phyloP scores from a whole-genome alignment of 768 basidiomycete genomes.

The Kwoniella dendrophila region DNA sequence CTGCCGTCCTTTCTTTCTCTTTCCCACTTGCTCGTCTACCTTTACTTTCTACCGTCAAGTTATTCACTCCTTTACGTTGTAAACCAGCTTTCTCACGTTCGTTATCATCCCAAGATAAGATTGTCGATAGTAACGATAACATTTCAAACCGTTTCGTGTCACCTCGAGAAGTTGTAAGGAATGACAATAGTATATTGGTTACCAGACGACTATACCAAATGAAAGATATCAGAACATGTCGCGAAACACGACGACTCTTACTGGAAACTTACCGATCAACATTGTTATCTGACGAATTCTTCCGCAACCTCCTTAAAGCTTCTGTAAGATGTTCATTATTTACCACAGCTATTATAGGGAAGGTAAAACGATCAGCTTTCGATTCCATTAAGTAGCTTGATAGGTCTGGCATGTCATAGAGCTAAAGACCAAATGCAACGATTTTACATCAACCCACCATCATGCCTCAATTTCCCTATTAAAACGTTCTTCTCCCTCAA shows the following conservation, averaged over 20 bases:
- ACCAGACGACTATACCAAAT: constrained; percentile 68
- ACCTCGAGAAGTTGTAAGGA: constrained; percentile 83
- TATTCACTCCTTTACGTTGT: constrained; percentile 60
- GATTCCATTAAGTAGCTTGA: not conserved
- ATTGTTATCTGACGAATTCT: constrained; percentile 78
- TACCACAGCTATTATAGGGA: constrained; percentile 71
- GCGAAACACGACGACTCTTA: not conserved
- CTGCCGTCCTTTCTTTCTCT: constrained; percentile 62
- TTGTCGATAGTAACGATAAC: constrained; percentile 80
- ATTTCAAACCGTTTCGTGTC: constrained; percentile 97
- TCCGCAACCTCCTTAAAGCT: constrained; percentile 89
- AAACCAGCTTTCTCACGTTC: constrained; percentile 91
- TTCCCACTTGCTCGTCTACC: constrained; percentile 56
- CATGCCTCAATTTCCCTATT: constrained; percentile 92
- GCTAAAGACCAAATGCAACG: constrained; percentile 12
- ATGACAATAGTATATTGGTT: constrained; percentile 87
- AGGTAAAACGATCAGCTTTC: not conserved
- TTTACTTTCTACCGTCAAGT: constrained; percentile 54
- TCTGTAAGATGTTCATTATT: constrained; percentile 97
- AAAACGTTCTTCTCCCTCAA: constrained; percentile 93
- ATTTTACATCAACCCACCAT: constrained; percentile 67
- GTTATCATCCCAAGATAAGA: constrained; percentile 87
- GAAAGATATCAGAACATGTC: not conserved
- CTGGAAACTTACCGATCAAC: constrained; percentile 66
- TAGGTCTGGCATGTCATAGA: too few relatives aligned